These are phyloP conservation scores for Meyerozyma elateridarum DNA, from an alignment of 1,139 yeast genomes.

Conservation along the genomic window DNA sequence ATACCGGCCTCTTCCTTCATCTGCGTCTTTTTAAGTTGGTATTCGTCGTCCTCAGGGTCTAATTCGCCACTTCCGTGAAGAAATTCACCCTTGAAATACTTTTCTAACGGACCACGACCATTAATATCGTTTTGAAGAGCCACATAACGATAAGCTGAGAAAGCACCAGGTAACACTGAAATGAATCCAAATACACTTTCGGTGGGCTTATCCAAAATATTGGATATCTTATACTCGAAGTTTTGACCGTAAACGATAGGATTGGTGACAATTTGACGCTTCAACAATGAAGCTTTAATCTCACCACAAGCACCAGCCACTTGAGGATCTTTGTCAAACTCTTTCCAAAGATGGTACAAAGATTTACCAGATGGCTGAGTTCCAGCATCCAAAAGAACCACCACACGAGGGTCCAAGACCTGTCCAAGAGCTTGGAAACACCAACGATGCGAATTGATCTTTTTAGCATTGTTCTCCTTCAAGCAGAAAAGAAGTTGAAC, in stretches of 20 bases:
- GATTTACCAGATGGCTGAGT: slow-evolving; percentile 46
- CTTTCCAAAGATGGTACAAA: slow-evolving; percentile 46
- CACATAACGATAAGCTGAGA: slow-evolving; percentile 39
- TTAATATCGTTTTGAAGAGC: slow-evolving; percentile 41
- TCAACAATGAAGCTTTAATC: slow-evolving; percentile 39
- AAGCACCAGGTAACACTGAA: slow-evolving; percentile 46
- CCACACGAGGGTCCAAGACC: slow-evolving; percentile 40
- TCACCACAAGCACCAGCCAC: slow-evolving; percentile 53
- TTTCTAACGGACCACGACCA: slow-evolving; percentile 44
- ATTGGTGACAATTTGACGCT: slow-evolving; percentile 38
- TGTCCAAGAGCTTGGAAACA: slow-evolving; percentile 47
- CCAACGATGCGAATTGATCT: slow-evolving; percentile 49
- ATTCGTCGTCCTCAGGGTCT: slow-evolving; percentile 45
- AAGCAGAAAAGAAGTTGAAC: slow-evolving; percentile 45
- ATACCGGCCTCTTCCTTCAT: slow-evolving; percentile 45
- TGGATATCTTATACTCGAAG: slow-evolving; percentile 44
- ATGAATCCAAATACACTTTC: slow-evolving; percentile 45
- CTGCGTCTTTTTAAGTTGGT: slow-evolving; percentile 34
- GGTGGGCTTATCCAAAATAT: slow-evolving; percentile 43
- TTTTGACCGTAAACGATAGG: slow-evolving; percentile 47
- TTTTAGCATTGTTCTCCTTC: slow-evolving; percentile 44
- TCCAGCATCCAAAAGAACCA: slow-evolving; percentile 44
- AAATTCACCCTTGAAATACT: slow-evolving; percentile 47
- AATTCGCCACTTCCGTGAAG: slow-evolving; percentile 42
- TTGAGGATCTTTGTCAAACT: slow-evolving; percentile 42